Evolutionary conservation across 2,329 filamentous ascomycete genomes (phyloP).

Genomic region (Fusarium begoniae): DNA sequence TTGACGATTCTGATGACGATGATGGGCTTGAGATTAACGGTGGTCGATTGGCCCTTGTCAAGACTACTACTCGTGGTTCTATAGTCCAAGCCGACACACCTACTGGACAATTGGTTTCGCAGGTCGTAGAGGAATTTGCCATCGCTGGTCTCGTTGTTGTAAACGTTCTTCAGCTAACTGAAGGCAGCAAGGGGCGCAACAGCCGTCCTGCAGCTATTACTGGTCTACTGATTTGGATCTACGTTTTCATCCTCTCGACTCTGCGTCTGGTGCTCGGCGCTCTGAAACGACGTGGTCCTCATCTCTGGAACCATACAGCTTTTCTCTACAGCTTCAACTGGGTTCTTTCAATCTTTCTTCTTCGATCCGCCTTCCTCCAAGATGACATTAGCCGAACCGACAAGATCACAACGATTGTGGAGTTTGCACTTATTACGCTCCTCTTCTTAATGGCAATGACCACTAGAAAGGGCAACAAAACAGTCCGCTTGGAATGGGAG

Average conservation of each 20-base stretch:
- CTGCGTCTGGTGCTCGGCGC: conserved; percentile 75
- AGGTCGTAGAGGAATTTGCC: conserved; percentile 78
- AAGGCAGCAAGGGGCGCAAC: conserved; percentile 65
- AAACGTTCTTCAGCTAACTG: conserved; percentile 71
- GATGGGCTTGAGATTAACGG: conserved; percentile 65
- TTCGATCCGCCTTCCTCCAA: conserved; percentile 87
- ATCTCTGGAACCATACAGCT: conserved; percentile 93
- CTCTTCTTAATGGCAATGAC: conserved; percentile 80
- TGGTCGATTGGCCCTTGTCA: conserved; percentile 65
- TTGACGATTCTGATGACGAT: conserved; percentile 64
- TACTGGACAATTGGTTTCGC: conserved; percentile 73
- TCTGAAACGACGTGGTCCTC: conserved; percentile 72
- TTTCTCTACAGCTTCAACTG: conserved; percentile 84
- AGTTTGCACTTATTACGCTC: conserved; percentile 79
- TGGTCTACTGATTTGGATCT: conserved; percentile 80
- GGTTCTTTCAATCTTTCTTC: conserved; percentile 77
- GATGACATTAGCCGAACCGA: conserved; percentile 68
- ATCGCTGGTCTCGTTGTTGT: conserved; percentile 76
- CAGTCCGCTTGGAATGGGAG: conserved; percentile 88
- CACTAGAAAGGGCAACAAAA: conserved; percentile 91
- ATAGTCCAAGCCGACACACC: conserved; percentile 80
- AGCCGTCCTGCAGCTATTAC: conserved; percentile 70
- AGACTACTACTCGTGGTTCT: conserved; percentile 70
- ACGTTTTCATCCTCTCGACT: conserved; percentile 77
- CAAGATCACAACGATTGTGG: conserved; percentile 72